A percentile compares a stretch with the other conserved stretches of the same genome.
Evolutionary conservation across 139 green algal genomes (phyloP).

Genomic region (Pseudopediastrum boryanum): DNA sequence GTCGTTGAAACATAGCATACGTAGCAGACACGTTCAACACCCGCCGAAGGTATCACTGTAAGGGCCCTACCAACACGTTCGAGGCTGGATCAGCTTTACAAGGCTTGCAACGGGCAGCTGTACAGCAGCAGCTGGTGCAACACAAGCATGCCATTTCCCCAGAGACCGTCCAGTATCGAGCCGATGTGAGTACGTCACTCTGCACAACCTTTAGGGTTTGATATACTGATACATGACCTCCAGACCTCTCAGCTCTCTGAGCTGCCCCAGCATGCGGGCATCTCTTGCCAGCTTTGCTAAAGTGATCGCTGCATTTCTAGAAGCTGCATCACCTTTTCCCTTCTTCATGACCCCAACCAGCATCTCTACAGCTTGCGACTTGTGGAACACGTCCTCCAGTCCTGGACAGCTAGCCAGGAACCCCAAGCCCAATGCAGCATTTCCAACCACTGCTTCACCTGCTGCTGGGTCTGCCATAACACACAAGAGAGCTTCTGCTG

Average conservation of each 20-base stretch:
- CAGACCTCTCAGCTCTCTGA: conserved; percentile 46
- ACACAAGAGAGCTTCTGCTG: no score
- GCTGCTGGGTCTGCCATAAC: no score
- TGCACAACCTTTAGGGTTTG: conserved; percentile 19
- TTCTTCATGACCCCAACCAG: neutral
- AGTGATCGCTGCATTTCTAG: neutral
- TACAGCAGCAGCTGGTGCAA: neutral
- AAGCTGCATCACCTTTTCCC: neutral
- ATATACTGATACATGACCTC: conserved; percentile 49
- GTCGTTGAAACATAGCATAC: neutral
- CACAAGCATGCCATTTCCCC: neutral
- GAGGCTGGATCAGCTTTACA: no score
- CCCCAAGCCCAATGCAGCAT: no score
- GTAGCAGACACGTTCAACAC: neutral
- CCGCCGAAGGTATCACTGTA: neutral
- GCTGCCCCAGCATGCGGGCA: conserved; percentile 17
- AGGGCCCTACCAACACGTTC: neutral
- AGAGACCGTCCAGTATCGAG: neutral
- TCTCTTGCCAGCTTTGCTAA: conserved; percentile 20
- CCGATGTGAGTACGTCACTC: neutral
- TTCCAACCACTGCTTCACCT: no score
- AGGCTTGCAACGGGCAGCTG: no score
- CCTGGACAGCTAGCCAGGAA: no score
- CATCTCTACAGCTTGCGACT: neutral
- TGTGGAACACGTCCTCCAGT: neutral